Percentiles rank a stretch among this genome's conserved stretches.
Conservation (phyloP, 805 yeast genomes). For the Wickerhamiella kurtzmanii region DNA sequence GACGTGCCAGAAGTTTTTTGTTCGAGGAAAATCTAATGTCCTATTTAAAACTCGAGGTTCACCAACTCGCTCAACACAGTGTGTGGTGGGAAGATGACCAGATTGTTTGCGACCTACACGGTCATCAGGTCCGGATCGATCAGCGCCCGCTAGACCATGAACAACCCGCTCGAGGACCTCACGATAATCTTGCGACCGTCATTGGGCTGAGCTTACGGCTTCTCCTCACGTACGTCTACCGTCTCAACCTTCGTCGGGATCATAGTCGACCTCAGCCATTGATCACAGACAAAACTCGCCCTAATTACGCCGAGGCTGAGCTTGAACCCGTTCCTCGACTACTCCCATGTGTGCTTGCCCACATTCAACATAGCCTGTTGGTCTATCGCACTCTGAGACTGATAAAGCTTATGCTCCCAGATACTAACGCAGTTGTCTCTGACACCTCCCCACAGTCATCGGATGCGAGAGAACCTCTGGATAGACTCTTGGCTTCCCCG, state of each 20-base stretch:
- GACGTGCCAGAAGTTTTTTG: conserved; percentile 54
- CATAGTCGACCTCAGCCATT: conserved; percentile 23
- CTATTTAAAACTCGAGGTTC: conserved; percentile 65
- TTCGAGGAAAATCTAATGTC: conserved; percentile 85
- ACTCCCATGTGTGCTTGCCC: conserved; percentile 25
- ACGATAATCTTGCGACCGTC: conserved; percentile 37
- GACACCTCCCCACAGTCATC: background rate
- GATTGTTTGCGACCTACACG: conserved; percentile 49
- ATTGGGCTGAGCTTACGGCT: conserved; percentile 42
- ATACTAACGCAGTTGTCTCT: conserved; percentile 1
- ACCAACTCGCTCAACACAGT: conserved; percentile 50
- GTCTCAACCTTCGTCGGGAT: conserved; percentile 30
- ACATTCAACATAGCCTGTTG: conserved; percentile 18
- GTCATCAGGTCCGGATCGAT: conserved; percentile 52
- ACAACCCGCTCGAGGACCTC: conserved; percentile 18
- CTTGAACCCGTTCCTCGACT: conserved; percentile 10
- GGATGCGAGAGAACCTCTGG: background rate
- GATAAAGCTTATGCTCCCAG: conserved; percentile 16
- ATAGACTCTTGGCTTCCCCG: background rate
- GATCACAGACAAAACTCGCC: conserved; percentile 9
- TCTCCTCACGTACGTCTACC: conserved; percentile 47
- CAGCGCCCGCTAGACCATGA: conserved; percentile 17
- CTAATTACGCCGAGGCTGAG: conserved; percentile 1
- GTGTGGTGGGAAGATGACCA: conserved; percentile 51
- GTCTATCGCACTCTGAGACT: conserved; percentile 13